phyloP scores from a whole-genome alignment of 495 filamentous ascomycete genomes.

The Lasiosphaeria miniovina region DNA sequence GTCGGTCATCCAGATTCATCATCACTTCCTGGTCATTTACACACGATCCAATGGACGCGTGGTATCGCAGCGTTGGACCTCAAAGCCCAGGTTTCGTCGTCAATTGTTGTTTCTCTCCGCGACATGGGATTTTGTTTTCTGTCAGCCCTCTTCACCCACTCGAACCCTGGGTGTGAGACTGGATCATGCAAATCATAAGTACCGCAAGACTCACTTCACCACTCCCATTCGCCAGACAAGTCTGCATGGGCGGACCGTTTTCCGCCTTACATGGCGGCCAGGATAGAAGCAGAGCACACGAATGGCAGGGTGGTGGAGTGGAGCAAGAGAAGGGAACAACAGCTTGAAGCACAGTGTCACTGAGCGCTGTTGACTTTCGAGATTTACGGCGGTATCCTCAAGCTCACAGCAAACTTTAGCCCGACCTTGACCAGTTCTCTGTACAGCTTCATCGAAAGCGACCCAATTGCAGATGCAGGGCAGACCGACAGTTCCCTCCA shows the following conservation, averaged over 20 bases:
- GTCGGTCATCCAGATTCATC: slow-evolving; percentile 24
- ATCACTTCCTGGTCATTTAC: slow-evolving; percentile 12
- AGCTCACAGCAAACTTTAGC: no score
- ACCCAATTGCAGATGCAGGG: no score
- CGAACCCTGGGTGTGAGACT: slow-evolving; percentile 24
- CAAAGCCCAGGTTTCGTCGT: background rate
- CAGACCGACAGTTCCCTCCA: no score
- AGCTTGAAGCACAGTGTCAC: background rate
- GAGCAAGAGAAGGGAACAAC: slow-evolving; percentile 9
- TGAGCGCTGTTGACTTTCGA: background rate
- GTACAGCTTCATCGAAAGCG: no score
- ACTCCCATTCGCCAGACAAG: slow-evolving; percentile 31
- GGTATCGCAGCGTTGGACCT: background rate
- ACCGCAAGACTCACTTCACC: slow-evolving; percentile 21
- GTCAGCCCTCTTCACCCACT: slow-evolving; percentile 1
- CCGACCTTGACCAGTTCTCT: no score
- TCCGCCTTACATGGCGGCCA: slow-evolving; percentile 40
- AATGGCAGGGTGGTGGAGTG: slow-evolving; percentile 16
- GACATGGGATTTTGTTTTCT: background rate
- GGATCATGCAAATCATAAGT: slow-evolving; percentile 38
- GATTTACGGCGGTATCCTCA: background rate
- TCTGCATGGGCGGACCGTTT: slow-evolving; percentile 44
- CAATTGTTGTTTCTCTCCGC: background rate
- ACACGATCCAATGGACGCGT: slow-evolving; percentile 14
- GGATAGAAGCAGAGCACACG: slow-evolving; percentile 25